phyloP scores from a whole-genome alignment of 805 yeast species.

The Metschnikowia baotianmanensis region DNA sequence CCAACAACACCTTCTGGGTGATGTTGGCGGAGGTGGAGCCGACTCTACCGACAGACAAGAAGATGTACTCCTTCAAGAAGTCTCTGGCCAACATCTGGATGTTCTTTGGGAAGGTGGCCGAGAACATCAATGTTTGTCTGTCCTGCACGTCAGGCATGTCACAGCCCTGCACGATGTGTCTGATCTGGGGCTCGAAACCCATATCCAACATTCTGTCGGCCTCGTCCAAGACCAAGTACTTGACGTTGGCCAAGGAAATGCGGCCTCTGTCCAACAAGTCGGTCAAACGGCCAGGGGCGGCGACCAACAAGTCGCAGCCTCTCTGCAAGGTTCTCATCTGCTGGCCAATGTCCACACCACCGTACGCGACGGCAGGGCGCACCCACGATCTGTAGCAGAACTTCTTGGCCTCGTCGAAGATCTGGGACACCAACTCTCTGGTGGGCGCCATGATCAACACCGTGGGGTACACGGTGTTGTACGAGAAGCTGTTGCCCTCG shows the following conservation, averaged over 20 bases:
- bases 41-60: slow-evolving; percentile 97
- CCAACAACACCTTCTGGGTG: slow-evolving; percentile 89
- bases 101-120: slow-evolving; percentile 98
- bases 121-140: slow-evolving; percentile 97
- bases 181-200: slow-evolving; percentile 99
- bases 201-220: slow-evolving; percentile 99
- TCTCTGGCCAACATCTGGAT: slow-evolving; percentile 97
- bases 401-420: slow-evolving; percentile 92
- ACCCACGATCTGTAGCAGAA: slow-evolving; percentile 99
- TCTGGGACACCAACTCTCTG: slow-evolving; percentile 97
- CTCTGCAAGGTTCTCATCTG: slow-evolving; percentile 86
- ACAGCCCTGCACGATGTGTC: slow-evolving; percentile 96
- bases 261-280: slow-evolving; percentile 94
- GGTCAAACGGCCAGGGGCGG: slow-evolving; percentile 98
- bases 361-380: slow-evolving; percentile 92
- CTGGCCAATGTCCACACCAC: slow-evolving; percentile 92
- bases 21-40: slow-evolving; percentile 99
- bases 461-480: slow-evolving; percentile 88
- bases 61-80: slow-evolving; percentile 92
- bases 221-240: slow-evolving; percentile 94
- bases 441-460: slow-evolving; percentile 97
- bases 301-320: slow-evolving; percentile 95
- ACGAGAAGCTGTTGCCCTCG: slow-evolving; percentile 50
- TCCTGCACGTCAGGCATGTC: slow-evolving; percentile 92
- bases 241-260: slow-evolving; percentile 84